phyloP scores from a whole-genome alignment of 768 basidiomycete species.

The Lactarius akahatsu region DNA sequence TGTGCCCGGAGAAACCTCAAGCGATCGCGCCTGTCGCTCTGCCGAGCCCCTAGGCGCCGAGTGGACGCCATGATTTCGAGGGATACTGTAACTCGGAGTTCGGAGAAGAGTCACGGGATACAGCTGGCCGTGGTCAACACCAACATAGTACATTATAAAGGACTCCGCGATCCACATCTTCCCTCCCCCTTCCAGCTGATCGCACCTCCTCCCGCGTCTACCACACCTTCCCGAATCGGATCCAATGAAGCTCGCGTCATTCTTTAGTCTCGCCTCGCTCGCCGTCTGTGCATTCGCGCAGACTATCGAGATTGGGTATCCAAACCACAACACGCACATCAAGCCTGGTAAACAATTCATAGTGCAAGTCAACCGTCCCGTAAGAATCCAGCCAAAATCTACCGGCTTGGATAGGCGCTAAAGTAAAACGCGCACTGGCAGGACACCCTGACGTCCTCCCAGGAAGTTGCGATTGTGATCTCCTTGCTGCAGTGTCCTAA shows the following conservation, averaged over 20 bases:
- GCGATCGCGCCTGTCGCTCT: background rate
- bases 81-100: background rate
- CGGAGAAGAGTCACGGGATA: background rate
- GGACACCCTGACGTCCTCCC: slow-evolving; percentile 36
- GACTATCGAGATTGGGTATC: slow-evolving; percentile 36
- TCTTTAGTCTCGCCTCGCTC: slow-evolving; percentile 31
- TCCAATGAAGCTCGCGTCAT: slow-evolving; percentile 25
- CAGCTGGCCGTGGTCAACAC: background rate
- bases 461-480: slow-evolving; percentile 40
- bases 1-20: background rate
- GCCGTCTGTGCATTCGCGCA: slow-evolving; percentile 34
- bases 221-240: background rate
- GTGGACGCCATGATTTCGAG: too few relatives aligned
- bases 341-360: slow-evolving; percentile 35
- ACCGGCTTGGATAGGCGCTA: background rate
- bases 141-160: background rate
- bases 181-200: slow-evolving; percentile 30
- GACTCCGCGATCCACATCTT: slow-evolving; percentile 17
- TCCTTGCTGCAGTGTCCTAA: slow-evolving; percentile 33
- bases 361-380: slow-evolving; percentile 39
- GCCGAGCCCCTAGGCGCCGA: background rate
- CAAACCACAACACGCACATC: slow-evolving; percentile 31
- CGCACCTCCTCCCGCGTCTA: slow-evolving; percentile 19
- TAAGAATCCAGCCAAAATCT: slow-evolving; percentile 16
- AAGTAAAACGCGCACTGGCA: slow-evolving; percentile 10